phyloP scores from a whole-genome alignment of 148 eudicot genomes.

The Rhododendron molle region DNA sequence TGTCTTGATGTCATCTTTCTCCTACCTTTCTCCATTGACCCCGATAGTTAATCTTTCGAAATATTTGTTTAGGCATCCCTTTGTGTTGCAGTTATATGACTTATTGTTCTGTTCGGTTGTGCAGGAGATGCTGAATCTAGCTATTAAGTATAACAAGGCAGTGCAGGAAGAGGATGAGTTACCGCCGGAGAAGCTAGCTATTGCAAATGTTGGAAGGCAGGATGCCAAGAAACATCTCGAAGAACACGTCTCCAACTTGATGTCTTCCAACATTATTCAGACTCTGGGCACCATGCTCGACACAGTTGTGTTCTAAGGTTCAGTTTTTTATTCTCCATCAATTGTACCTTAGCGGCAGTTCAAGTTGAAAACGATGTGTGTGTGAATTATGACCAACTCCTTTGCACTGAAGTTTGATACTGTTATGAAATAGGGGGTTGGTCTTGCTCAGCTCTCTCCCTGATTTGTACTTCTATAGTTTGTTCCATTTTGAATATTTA shows the following conservation, averaged over 20 bases:
- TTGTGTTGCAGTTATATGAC: background rate
- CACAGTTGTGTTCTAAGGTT: constrained; percentile 76
- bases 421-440: background rate
- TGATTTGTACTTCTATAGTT: background rate
- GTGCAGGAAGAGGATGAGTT: constrained; percentile 95
- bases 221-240: constrained; percentile 98
- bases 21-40: background rate
- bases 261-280: constrained; percentile 91
- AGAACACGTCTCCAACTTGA: constrained; percentile 90
- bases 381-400: too few species aligned
- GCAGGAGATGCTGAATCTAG: constrained; percentile 90
- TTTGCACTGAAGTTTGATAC: too few species aligned
- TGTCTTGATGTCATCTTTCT: background rate
- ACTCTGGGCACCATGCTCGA: constrained; percentile 92
- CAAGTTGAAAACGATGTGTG: too few species aligned
- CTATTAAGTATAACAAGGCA: constrained; percentile 86
- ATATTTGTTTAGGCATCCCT: background rate
- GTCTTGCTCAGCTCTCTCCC: background rate
- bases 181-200: constrained; percentile 89
- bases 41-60: background rate
- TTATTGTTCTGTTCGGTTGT: constrained; percentile 4
- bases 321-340: background rate
- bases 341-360: too few species aligned
- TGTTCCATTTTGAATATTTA: background rate
- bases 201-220: constrained; percentile 94